phyloP scores from a whole-genome alignment of 2,329 filamentous ascomycete species.

The Huntiella moniliformis region DNA sequence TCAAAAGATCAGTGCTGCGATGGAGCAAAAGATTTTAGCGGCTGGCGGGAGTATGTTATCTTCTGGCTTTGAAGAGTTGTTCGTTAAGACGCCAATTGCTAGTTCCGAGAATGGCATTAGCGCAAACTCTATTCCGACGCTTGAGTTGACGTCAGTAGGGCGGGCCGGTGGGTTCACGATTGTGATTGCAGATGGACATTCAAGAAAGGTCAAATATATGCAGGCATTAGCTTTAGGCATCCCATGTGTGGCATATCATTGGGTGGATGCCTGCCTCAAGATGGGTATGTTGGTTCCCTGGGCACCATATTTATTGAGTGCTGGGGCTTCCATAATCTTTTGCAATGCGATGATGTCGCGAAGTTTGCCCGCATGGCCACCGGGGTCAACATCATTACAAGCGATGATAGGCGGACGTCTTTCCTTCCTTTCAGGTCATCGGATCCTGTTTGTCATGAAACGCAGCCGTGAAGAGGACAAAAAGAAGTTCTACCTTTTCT shows the following conservation, averaged over 20 bases:
- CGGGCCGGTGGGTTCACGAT: constrained; percentile 55
- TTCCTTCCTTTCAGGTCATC: constrained; percentile 42
- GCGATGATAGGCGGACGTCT: constrained; percentile 41
- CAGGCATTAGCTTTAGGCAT: constrained; percentile 80
- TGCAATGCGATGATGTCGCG: constrained; percentile 62
- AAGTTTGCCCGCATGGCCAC: constrained; percentile 41
- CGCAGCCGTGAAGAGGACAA: constrained; percentile 39
- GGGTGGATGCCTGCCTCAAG: constrained; percentile 55
- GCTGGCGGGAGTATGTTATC: constrained; percentile 56
- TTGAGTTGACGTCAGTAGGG: constrained; percentile 37
- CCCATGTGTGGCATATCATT: constrained; percentile 66
- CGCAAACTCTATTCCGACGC: neutral
- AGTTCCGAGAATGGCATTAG: neutral
- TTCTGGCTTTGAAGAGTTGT: constrained; percentile 65
- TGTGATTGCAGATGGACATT: constrained; percentile 70
- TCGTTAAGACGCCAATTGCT: constrained; percentile 26
- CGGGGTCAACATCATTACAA: constrained; percentile 33
- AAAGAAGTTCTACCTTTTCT: constrained; percentile 57
- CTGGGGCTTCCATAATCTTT: constrained; percentile 61
- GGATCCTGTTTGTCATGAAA: constrained; percentile 53
- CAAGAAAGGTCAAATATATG: constrained; percentile 78
- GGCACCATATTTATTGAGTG: constrained; percentile 65
- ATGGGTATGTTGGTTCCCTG: constrained; percentile 49
- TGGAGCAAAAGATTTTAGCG: constrained; percentile 44
- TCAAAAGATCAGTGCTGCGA: constrained; percentile 22